Evolutionary conservation across 441 rosid species (phyloP).

Genomic region (Hypseocharis bilobata): DNA sequence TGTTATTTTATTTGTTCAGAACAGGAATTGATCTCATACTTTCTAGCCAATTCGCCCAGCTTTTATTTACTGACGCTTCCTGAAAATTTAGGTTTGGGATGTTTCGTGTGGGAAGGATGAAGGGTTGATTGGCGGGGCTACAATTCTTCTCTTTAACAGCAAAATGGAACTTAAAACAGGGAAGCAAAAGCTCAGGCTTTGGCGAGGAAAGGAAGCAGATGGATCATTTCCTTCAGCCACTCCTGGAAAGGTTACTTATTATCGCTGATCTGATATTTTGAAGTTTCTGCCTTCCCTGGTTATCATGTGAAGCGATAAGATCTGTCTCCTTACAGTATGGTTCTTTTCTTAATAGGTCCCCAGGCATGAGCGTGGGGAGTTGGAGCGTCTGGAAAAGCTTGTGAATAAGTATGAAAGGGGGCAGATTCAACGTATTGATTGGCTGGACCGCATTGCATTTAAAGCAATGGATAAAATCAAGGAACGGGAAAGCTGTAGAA

Average conservation of each 20-base stretch:
- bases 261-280: neutral
- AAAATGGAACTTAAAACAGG: conserved; percentile 90
- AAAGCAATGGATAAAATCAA: conserved; percentile 72
- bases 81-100: conserved; percentile 73
- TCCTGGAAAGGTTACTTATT: conserved; percentile 80
- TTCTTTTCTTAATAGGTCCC: conserved; percentile 55
- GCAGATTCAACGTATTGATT: conserved; percentile 74
- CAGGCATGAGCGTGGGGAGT: conserved; percentile 76
- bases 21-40: neutral
- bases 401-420: conserved; percentile 85
- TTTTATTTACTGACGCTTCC: conserved; percentile 9
- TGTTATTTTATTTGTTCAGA: conserved; percentile 1
- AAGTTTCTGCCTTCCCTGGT: neutral
- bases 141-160: conserved; percentile 72
- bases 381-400: conserved; percentile 88
- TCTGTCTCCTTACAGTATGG: neutral
- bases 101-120: conserved; percentile 77
- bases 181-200: conserved; percentile 89
- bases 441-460: conserved; percentile 86
- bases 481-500: conserved; percentile 62
- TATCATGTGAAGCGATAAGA: conserved; percentile 8
- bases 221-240: conserved; percentile 79
- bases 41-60: conserved; percentile 13
- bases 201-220: conserved; percentile 84
- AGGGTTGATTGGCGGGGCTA: conserved; percentile 84